Evolutionary conservation across 257 asterid genomes (phyloP).

Genomic region (Agastache rugosa): DNA sequence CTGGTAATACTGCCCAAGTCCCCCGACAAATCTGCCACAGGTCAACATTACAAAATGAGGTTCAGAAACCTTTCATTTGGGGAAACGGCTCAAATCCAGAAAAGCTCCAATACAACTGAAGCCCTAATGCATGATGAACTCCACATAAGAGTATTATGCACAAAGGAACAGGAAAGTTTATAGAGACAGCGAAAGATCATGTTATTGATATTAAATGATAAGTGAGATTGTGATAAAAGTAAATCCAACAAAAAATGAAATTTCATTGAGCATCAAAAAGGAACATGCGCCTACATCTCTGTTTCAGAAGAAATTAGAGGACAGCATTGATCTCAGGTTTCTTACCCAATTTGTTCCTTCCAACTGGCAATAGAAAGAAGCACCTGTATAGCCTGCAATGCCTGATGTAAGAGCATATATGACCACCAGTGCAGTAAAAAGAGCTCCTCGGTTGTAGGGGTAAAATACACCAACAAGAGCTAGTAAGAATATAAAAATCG

Average conservation of each 20-base stretch:
- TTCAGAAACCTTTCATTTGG: background rate
- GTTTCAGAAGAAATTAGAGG: conserved; percentile 19
- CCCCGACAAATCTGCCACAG: background rate
- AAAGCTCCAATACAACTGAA: background rate
- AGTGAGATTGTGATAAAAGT: background rate
- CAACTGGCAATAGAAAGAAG: conserved; percentile 69
- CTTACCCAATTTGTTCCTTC: conserved; percentile 82
- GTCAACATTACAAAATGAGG: background rate
- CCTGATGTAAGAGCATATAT: conserved; percentile 79
- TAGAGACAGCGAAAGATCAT: background rate
- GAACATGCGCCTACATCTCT: background rate
- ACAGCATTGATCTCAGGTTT: background rate
- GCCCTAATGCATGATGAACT: background rate
- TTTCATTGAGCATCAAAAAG: conserved; percentile 1
- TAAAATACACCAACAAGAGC: conserved; percentile 74
- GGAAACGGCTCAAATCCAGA: background rate
- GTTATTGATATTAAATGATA: background rate
- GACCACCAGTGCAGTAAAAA: conserved; percentile 62
- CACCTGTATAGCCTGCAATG: conserved; percentile 66
- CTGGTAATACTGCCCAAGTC: background rate
- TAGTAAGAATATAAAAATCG: conserved; percentile 62
- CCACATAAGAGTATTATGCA: background rate
- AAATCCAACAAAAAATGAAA: background rate
- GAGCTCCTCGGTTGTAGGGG: conserved; percentile 77
- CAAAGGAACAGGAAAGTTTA: background rate